Evolutionary conservation across 2,329 filamentous ascomycete genomes (phyloP).

Genomic region (Trichoderma harzianum): DNA sequence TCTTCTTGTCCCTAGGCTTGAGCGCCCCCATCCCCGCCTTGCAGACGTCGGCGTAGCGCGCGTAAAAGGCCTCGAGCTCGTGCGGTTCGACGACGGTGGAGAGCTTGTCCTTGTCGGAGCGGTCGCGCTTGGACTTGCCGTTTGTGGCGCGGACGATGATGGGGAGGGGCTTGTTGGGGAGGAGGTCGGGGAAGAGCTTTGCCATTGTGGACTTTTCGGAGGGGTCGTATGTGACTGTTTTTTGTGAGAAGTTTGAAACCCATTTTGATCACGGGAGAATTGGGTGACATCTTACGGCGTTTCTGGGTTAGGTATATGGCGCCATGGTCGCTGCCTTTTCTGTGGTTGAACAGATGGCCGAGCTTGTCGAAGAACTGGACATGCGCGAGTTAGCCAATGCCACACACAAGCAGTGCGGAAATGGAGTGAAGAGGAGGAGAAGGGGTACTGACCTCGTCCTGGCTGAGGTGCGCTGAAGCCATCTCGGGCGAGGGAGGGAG

Average conservation of each 20-base stretch:
- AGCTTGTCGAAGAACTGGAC: slow-evolving; percentile 70
- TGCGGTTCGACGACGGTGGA: slow-evolving; percentile 78
- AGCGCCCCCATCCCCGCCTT: slow-evolving; percentile 83
- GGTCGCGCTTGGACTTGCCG: slow-evolving; percentile 62
- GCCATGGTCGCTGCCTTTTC: slow-evolving; percentile 68
- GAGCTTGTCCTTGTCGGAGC: slow-evolving; percentile 64
- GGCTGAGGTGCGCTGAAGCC: slow-evolving; percentile 28
- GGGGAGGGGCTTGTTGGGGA: slow-evolving; percentile 58
- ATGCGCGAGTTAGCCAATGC: background rate
- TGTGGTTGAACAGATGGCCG: slow-evolving; percentile 62
- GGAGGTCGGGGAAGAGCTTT: slow-evolving; percentile 58
- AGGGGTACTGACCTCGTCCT: slow-evolving; percentile 39
- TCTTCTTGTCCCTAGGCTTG: slow-evolving; percentile 89
- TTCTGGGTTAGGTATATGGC: slow-evolving; percentile 75
- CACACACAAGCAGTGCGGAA: background rate
- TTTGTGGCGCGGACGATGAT: slow-evolving; percentile 83
- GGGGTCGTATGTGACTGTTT: slow-evolving; percentile 43
- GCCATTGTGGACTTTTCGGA: slow-evolving; percentile 41
- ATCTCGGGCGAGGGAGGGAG: background rate
- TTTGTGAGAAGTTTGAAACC: no score
- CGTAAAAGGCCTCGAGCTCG: slow-evolving; percentile 76
- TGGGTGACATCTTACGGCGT: slow-evolving; percentile 51
- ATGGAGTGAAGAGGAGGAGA: background rate
- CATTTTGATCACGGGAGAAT: no score
- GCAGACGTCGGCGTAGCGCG: slow-evolving; percentile 83